Evolutionary conservation across 495 filamentous ascomycete species (phyloP).

Genomic region (Glonium stellatum): DNA sequence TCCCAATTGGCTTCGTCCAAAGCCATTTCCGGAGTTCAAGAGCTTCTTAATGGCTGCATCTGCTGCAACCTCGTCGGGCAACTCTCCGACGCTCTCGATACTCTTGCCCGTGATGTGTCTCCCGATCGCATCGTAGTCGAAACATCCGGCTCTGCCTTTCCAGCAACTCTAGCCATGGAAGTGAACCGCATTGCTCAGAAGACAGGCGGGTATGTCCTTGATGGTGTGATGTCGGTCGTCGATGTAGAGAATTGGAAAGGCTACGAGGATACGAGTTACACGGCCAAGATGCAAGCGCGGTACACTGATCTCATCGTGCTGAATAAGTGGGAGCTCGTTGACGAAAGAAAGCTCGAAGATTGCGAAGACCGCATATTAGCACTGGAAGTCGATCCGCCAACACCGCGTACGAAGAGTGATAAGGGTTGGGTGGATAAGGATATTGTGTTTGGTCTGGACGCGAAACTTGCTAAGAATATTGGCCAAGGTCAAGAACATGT

Average conservation of each 20-base stretch:
- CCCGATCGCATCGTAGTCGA: constrained; percentile 91
- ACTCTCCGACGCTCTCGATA: constrained; percentile 67
- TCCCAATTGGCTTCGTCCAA: constrained; percentile 74
- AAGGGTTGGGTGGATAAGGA: constrained; percentile 66
- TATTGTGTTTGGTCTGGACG: constrained; percentile 82
- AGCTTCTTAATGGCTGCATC: constrained; percentile 93
- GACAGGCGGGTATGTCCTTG: constrained; percentile 61
- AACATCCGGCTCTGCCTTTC: constrained; percentile 69
- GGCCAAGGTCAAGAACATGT: constrained; percentile 27
- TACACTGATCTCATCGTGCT: constrained; percentile 93
- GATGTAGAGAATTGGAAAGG: constrained; percentile 97
- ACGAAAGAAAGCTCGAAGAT: constrained; percentile 69
- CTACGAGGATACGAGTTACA: constrained; percentile 77
- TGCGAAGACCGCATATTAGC: constrained; percentile 79
- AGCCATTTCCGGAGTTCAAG: constrained; percentile 81
- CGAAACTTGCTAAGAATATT: constrained; percentile 60
- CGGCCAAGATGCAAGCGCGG: constrained; percentile 42
- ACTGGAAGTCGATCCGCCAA: constrained; percentile 65
- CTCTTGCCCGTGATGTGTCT: constrained; percentile 51
- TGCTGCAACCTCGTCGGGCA: constrained; percentile 97
- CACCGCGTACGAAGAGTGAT: constrained; percentile 72
- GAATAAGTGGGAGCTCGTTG: constrained; percentile 85
- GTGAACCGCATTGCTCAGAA: constrained; percentile 71
- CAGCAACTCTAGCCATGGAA: constrained; percentile 39
- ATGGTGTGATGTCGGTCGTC: constrained; percentile 87